Evolutionary conservation across 305 asterid genomes (phyloP).

Genomic region (Striga hermonthica): DNA sequence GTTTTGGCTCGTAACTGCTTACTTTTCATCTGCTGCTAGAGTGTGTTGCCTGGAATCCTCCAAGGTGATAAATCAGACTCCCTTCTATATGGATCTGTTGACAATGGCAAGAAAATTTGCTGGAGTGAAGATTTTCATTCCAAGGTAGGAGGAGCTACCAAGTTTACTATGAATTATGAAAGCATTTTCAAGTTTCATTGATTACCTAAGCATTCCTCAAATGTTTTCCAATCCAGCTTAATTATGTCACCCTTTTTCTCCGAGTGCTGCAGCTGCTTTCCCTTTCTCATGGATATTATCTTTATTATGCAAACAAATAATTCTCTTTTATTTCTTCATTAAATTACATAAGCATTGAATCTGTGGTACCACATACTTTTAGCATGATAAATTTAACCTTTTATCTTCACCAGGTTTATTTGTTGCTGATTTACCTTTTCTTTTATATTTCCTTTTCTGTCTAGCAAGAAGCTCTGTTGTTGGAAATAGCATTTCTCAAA

Average conservation of each 20-base stretch:
- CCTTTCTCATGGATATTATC: not conserved
- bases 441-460: too few relatives aligned
- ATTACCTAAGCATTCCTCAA: not conserved
- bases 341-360: not conserved
- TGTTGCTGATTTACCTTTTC: too few relatives aligned
- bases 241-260: not conserved
- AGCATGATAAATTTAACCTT: too few relatives aligned
- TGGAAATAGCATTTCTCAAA: too few relatives aligned
- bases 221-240: conserved; percentile 8
- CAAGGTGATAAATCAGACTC: conserved; percentile 95
- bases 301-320: too few relatives aligned
- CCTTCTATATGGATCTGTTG: conserved; percentile 90
- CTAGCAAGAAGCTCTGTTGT: too few relatives aligned
- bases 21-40: conserved; percentile 45
- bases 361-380: too few relatives aligned
- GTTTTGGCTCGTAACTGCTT: not conserved
- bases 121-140: conserved; percentile 87
- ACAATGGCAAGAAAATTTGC: conserved; percentile 89
- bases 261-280: not conserved
- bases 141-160: conserved; percentile 48
- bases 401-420: too few relatives aligned
- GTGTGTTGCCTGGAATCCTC: conserved; percentile 93
- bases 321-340: not conserved
- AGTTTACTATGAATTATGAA: conserved; percentile 21
- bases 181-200: too few relatives aligned